Conservation (phyloP, 1,139 yeast species). For the Diutina neorugosa region DNA sequence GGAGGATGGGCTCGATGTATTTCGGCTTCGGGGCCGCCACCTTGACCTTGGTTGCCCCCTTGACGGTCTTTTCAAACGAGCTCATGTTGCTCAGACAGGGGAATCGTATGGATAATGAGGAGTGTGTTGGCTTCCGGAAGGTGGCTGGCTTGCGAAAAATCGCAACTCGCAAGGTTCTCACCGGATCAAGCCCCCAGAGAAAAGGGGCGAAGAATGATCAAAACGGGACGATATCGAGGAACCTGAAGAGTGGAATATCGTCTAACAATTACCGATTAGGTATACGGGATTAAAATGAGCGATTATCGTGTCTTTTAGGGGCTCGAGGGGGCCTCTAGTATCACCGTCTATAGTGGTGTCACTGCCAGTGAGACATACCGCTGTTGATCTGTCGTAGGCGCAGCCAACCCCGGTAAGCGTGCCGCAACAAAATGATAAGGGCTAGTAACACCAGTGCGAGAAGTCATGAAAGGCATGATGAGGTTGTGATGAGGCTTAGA, state of each 20-base stretch:
- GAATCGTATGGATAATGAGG: not conserved
- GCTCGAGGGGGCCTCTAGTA: too few species aligned
- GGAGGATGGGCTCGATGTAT: constrained; percentile 83
- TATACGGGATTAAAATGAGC: too few species aligned
- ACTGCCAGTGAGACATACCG: too few species aligned
- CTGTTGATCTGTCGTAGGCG: not conserved
- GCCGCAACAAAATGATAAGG: not conserved
- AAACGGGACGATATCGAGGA: too few species aligned
- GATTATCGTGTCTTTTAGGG: too few species aligned
- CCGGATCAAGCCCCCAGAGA: not conserved
- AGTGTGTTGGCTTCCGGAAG: not conserved
- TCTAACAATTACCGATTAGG: too few species aligned
- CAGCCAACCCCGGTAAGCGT: not conserved
- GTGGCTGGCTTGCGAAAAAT: constrained; percentile 2
- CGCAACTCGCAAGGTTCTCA: not conserved
- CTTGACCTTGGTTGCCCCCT: constrained; percentile 41
- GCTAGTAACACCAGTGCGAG: not conserved
- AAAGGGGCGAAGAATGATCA: too few species aligned
- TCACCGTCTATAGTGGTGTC: too few species aligned
- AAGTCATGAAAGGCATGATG: not conserved
- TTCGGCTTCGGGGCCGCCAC: constrained; percentile 98
- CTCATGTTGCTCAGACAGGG: constrained; percentile 18
- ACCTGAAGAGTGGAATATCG: too few species aligned
- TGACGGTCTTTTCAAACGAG: constrained; percentile 34
- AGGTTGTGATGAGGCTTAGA: too few species aligned